A percentile compares a stretch with the other conserved stretches of the same genome.
phyloP scores from a whole-genome alignment of 1,139 yeast genomes.

The Kazachstania sp. region DNA sequence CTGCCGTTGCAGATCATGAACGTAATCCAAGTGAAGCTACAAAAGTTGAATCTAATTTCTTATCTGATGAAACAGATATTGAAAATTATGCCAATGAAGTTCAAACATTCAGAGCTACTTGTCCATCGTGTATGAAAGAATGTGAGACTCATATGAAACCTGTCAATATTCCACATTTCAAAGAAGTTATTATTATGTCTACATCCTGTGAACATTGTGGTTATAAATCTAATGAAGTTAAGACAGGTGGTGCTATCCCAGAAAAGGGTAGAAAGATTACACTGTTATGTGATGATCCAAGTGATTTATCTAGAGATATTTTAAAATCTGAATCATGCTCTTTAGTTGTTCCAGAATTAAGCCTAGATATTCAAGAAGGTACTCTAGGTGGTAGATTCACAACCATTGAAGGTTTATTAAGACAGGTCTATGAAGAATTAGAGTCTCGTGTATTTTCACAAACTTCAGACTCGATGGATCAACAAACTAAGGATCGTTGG shows the following conservation, averaged over 20 bases:
- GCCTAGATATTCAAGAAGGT: slow-evolving; percentile 88
- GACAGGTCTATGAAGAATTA: slow-evolving; percentile 84
- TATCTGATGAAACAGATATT: slow-evolving; percentile 66
- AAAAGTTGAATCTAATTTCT: slow-evolving; percentile 30
- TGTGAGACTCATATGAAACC: slow-evolving; percentile 96
- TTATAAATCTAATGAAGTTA: slow-evolving; percentile 93
- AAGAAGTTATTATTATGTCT: slow-evolving; percentile 94
- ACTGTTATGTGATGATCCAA: slow-evolving; percentile 77
- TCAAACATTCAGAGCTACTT: slow-evolving; percentile 84
- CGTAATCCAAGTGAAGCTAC: slow-evolving; percentile 43
- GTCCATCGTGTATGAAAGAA: slow-evolving; percentile 70
- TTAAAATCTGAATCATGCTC: slow-evolving; percentile 93
- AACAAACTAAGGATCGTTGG: slow-evolving; percentile 72
- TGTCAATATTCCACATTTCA: slow-evolving; percentile 94
- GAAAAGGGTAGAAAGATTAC: slow-evolving; percentile 69
- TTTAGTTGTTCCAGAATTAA: slow-evolving; percentile 74
- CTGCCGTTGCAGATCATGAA: slow-evolving; percentile 33
- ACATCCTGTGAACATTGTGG: slow-evolving; percentile 92
- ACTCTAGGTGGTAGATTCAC: slow-evolving; percentile 98
- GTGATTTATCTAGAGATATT: slow-evolving; percentile 89
- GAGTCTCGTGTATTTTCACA: slow-evolving; percentile 77
- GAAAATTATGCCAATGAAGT: slow-evolving; percentile 84
- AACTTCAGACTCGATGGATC: slow-evolving; percentile 88
- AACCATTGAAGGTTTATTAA: slow-evolving; percentile 84
- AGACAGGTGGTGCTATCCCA: slow-evolving; percentile 97